These are phyloP conservation scores for Xylaria sp. DNA, from an alignment of 2,329 filamentous ascomycete species.

Conservation along the genomic window DNA sequence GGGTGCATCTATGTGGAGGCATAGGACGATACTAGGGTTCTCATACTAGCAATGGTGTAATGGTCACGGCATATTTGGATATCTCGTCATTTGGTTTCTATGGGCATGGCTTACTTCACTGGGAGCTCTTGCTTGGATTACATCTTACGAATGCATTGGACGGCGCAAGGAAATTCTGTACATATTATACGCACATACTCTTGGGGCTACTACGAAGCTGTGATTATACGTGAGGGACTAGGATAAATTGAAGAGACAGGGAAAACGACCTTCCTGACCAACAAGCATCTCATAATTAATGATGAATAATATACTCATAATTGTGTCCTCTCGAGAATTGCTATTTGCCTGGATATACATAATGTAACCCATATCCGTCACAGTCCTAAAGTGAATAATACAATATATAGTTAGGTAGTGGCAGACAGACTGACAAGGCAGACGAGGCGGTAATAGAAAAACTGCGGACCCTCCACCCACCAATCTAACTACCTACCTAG, in stretches of 20 bases:
- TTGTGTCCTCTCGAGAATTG: no score
- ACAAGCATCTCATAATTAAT: no score
- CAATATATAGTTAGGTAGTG: no score
- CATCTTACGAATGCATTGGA: constrained; percentile 25
- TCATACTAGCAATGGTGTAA: constrained; percentile 3
- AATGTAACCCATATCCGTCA: no score
- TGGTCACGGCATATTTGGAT: constrained; percentile 9
- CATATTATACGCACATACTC: constrained; percentile 18
- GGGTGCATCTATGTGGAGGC: no score
- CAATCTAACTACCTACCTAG: no score
- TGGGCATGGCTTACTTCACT: background rate
- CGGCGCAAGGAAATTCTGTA: constrained; percentile 19
- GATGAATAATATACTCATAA: no score
- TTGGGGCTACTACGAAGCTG: background rate
- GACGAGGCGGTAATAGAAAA: no score
- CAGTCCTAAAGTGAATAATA: no score
- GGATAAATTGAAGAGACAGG: constrained; percentile 16
- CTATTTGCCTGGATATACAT: no score
- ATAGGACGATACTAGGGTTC: background rate
- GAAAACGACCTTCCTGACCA: background rate
- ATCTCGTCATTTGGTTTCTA: background rate
- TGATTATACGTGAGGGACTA: background rate
- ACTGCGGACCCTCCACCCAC: no score
- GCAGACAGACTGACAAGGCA: no score
- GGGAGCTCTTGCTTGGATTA: background rate